Conservation (phyloP, 1,139 yeast species). For the Meyerozyma sp. region DNA sequence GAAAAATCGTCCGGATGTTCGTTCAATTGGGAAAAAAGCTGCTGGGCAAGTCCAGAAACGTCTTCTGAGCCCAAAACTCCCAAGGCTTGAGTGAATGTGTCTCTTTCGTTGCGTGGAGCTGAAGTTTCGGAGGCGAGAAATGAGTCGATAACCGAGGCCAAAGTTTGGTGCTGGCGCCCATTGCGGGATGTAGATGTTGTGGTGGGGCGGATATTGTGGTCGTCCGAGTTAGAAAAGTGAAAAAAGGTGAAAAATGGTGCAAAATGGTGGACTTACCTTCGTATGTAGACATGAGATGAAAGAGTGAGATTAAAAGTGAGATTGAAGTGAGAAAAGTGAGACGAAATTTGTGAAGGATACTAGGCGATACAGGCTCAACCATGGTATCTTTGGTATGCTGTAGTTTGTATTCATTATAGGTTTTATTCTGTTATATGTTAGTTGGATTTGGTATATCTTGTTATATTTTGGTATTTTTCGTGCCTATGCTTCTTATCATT, state of each 20-base stretch:
- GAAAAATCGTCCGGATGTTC: conserved; percentile 7
- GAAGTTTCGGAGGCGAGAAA: conserved; percentile 20
- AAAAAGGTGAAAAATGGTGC: too few relatives aligned
- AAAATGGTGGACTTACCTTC: conserved; percentile 41
- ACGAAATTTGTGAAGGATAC: not conserved
- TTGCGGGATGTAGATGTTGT: conserved; percentile 6
- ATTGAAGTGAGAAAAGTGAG: not conserved
- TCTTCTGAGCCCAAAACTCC: conserved; percentile 26
- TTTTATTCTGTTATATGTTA: too few relatives aligned
- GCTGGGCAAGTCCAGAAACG: conserved; percentile 26
- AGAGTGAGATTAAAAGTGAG: not conserved
- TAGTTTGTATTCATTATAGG: too few relatives aligned
- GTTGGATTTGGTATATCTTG: too few relatives aligned
- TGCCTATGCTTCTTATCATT: too few relatives aligned
- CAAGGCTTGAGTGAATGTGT: conserved; percentile 27
- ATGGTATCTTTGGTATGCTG: too few relatives aligned
- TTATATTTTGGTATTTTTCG: too few relatives aligned
- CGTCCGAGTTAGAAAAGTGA: conserved; percentile 23
- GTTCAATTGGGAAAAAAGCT: conserved; percentile 22
- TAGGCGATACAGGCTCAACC: too few relatives aligned
- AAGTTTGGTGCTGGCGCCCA: conserved; percentile 31
- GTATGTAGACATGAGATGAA: conserved; percentile 29
- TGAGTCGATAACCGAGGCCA: conserved; percentile 29
- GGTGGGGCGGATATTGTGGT: conserved; percentile 22
- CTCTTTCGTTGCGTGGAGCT: conserved; percentile 10